Base-by-base conservation (phyloP, 345 rosid genomes). In the Bruguiera sexangula region DNA sequence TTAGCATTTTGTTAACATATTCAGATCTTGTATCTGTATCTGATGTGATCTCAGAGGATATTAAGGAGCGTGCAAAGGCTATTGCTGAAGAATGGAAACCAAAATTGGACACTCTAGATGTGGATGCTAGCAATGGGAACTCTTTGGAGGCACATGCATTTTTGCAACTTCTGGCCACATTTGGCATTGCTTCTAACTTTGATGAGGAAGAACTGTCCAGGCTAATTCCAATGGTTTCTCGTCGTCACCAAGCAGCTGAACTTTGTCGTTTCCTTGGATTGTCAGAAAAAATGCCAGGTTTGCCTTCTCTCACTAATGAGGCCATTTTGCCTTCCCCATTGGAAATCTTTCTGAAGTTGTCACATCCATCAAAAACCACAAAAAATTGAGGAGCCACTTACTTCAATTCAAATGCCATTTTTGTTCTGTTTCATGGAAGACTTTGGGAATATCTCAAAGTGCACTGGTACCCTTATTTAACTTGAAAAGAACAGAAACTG, bases 71-170 rank as follows among this genome's bases (percentile, higher is more conserved):
- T 76, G 99, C 98, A 39, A 92, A 90, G 83, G 72, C 70, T 53
- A 89, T 90, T 78, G 96, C 99, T 60, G 82, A 80, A 71, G 96
- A 82, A 76, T 95, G 99, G 99, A 92, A 87, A 69, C 99, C 96
- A 20, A 78, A 82, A 79, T 83, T 96, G 79, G 92, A 83, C 75
- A 67, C 76, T 69, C 85, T 96, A 51, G 99, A 92, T 70, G 75
- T 86, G 78, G 95, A 89, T 75, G 91, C 82, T 64, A 86, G 92
- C 82, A 92, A 89, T 81, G 99, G 99, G 68, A 95, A 95, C 75
- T 95, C 97, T 56, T 85, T 95, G 89, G 99, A 95, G 83, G 99
- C 98, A 65, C 99, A 95, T 87, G 99, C 98, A 27, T 95, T 92
- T 73, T 84, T 95, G 79, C 99, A 95, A 72, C 97, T 95, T 60